These are phyloP conservation scores for Barbatosphaeria neglecta DNA, from an alignment of 495 filamentous ascomycete species.

Conservation along the genomic window DNA sequence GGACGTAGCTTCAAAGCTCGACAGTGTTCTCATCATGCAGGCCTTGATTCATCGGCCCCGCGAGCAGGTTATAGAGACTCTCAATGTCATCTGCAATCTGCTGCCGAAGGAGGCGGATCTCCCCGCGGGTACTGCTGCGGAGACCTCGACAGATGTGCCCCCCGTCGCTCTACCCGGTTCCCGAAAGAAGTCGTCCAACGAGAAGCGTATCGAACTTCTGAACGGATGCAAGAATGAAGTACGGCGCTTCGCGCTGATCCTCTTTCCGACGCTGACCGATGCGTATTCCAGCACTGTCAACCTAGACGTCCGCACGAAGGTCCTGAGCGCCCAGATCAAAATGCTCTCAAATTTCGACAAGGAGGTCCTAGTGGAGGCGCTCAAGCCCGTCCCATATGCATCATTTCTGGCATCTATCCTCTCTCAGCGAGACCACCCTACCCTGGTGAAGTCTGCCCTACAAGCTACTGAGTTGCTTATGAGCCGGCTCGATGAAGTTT, in stretches of 20 bases:
- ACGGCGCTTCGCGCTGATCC: conserved; percentile 81
- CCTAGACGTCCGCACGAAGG: conserved; percentile 92
- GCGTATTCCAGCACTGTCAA: conserved; percentile 98
- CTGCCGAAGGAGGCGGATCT: conserved; percentile 52
- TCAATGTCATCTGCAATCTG: conserved; percentile 96
- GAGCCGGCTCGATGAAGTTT: conserved; percentile 70
- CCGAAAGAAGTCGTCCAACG: conserved; percentile 52
- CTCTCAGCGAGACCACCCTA: conserved; percentile 86
- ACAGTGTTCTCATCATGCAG: conserved; percentile 98
- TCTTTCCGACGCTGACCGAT: conserved; percentile 95
- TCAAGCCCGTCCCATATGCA: conserved; percentile 91
- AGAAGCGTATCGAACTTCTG: conserved; percentile 67
- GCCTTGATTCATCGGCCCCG: conserved; percentile 92
- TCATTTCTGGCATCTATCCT: conserved; percentile 93
- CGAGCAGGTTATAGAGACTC: conserved; percentile 92
- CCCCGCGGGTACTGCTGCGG: conserved; percentile 16
- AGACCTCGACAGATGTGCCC: conserved; percentile 36
- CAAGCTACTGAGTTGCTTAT: conserved; percentile 82
- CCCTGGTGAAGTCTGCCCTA: conserved; percentile 73
- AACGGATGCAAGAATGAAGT: conserved; percentile 73
- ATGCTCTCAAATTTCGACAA: conserved; percentile 94
- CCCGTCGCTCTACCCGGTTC: conserved; percentile 22
- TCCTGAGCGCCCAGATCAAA: conserved; percentile 86
- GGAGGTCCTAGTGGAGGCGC: conserved; percentile 69
- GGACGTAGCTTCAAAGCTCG: conserved; percentile 78